Evolutionary conservation across 148 eudicot species (phyloP), one percentile per base, ranked within the genome.

Genomic region (Rhododendron mucronatum): DNA sequence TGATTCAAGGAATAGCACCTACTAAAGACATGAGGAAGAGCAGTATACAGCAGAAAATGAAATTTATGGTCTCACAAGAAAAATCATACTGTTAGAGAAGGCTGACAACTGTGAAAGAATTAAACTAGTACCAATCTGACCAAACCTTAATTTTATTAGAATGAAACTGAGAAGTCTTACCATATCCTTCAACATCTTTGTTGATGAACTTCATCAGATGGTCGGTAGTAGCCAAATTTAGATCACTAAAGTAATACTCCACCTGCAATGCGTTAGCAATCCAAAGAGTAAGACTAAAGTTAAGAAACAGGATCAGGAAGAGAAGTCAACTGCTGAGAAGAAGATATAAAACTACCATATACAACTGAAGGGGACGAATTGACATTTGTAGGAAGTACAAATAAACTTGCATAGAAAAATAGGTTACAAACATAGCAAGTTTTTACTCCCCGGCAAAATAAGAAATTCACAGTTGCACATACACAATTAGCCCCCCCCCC

Each of bases 191-290:
- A 45, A 95, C 91, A 85, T 97, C 98, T 91, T 94, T 97, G 93
- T 81, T 88, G 92, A 97, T 97, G 89, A 90, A 93, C 90, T 89
- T 90, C 86, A 95, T 93, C 48, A 97, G 85, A 88, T 95, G 98
- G 88, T 95, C 99, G 23, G 99, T 97, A 53, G 99, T 97, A 77
- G 96, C 99, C 94, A 97, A 89, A 89, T 97, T 97, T 83, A 97
- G 88, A 89, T 97, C 99, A 91, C 99, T 97, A 92, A 97, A 97
- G 90, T 97, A 97, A 86, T 90, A 97, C 92, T 97, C 99, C 86
- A 97, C 99, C 98, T 97, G 88, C 92, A 92, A 63, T 50, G 53
- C 55, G 78, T 35, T 71, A 78, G 33, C 45, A 75, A 28, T 86
- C 37, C 83, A 74, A 65, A 83, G 78, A 7, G 53, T 78, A 35